A percentile compares a stretch with the other conserved stretches of the same genome.
Conservation (phyloP, 139 green algal genomes). For the Closterium sp. region DNA sequence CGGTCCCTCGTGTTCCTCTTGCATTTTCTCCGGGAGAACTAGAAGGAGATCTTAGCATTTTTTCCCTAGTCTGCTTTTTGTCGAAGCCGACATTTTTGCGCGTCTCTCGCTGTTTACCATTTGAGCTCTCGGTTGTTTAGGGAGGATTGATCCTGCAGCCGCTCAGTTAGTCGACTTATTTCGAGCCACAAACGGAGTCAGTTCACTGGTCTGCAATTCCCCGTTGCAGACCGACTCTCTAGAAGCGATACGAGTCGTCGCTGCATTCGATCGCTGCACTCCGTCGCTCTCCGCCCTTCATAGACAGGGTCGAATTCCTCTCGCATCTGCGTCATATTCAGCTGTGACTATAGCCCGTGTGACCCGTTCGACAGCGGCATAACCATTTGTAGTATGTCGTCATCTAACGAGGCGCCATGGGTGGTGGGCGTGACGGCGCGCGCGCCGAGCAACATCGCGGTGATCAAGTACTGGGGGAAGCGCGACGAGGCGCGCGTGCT, state of each 20-base stretch:
- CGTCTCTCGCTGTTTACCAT: not conserved
- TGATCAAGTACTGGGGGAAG: slow-evolving; percentile 57
- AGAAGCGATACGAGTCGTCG: not conserved
- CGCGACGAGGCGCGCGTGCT: slow-evolving; percentile 41
- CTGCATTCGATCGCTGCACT: not conserved
- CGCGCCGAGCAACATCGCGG: slow-evolving; percentile 48
- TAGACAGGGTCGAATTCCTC: too few species aligned
- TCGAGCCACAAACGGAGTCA: too few species aligned
- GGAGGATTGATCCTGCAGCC: not conserved
- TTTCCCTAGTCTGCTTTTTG: too few species aligned
- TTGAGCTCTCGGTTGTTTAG: not conserved
- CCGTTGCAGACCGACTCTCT: not conserved
- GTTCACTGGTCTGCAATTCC: not conserved
- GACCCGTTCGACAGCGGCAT: not conserved
- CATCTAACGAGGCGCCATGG: slow-evolving; percentile 1
- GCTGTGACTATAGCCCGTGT: not conserved
- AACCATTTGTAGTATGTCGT: not conserved
- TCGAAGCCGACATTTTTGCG: too few species aligned
- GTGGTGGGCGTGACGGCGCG: slow-evolving; percentile 38
- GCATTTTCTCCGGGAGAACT: too few species aligned
- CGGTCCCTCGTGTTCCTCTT: too few species aligned
- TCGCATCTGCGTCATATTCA: too few species aligned
- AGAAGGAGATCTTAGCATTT: too few species aligned
- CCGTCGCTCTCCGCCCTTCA: too few species aligned
- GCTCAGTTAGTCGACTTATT: not conserved